A percentile compares a stretch with the other conserved stretches of the same genome.
phyloP scores from a whole-genome alignment of 345 rosid species.

The Eucalyptus pauciflora region DNA sequence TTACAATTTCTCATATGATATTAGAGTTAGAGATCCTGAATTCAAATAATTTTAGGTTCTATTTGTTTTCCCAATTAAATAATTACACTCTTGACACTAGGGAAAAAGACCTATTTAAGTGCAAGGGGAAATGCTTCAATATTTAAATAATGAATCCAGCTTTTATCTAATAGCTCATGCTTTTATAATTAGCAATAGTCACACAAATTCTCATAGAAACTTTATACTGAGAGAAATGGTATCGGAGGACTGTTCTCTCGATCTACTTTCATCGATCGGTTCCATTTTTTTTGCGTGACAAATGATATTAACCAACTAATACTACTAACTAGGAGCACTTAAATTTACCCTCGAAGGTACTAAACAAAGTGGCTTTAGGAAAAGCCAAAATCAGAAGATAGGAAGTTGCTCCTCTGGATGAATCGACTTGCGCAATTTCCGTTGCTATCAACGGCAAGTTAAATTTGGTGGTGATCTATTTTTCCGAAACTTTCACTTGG shows the following conservation, averaged over 20 bases:
- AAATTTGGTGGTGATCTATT: not conserved
- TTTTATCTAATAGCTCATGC: too few relatives aligned
- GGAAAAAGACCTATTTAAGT: too few relatives aligned
- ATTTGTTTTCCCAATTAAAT: too few relatives aligned
- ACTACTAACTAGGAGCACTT: not conserved
- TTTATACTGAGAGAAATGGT: not conserved
- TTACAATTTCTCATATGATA: too few relatives aligned
- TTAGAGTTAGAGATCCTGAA: too few relatives aligned
- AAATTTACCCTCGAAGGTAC: accelerated
- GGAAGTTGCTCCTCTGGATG: not conserved
- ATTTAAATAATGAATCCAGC: too few relatives aligned
- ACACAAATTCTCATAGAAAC: not conserved
- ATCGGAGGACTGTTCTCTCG: not conserved
- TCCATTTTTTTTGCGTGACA: not conserved
- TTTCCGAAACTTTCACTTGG: not conserved
- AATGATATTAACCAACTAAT: not conserved
- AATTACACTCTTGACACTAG: too few relatives aligned
- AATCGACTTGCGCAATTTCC: accelerated
- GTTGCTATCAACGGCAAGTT: not conserved
- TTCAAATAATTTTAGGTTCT: too few relatives aligned
- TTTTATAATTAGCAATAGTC: too few relatives aligned
- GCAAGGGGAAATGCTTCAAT: too few relatives aligned
- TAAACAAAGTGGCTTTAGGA: not conserved
- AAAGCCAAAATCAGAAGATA: not conserved
- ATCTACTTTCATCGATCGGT: not conserved